These are phyloP conservation scores for Xanthoconium separans DNA, from an alignment of 1,284 basidiomycete species.

Conservation along the genomic window DNA sequence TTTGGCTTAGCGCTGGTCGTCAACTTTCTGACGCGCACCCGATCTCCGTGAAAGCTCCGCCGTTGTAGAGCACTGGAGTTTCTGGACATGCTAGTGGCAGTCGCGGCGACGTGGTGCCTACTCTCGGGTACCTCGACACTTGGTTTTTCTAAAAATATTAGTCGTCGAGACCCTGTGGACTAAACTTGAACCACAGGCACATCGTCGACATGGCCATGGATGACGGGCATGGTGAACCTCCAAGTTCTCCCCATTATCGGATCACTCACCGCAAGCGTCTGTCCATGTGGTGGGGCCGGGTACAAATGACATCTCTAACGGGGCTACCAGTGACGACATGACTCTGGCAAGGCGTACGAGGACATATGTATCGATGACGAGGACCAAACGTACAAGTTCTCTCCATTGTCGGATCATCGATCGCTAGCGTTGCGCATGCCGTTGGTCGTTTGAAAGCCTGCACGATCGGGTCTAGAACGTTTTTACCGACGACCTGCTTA, in stretches of 20 bases:
- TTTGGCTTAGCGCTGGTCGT: background rate
- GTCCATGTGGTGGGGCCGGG: too few relatives aligned
- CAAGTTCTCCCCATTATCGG: background rate
- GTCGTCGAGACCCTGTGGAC: background rate
- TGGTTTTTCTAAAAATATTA: background rate
- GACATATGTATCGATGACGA: background rate
- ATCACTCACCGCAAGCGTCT: too few relatives aligned
- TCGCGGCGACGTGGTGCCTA: background rate
- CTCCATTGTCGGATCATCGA: background rate
- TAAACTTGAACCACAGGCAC: background rate
- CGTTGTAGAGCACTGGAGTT: background rate
- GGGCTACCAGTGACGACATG: too few relatives aligned
- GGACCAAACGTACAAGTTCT: background rate
- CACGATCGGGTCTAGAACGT: too few relatives aligned
- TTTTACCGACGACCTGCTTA: too few relatives aligned
- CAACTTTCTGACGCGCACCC: too few relatives aligned
- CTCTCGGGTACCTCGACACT: too few relatives aligned
- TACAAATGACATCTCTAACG: too few relatives aligned
- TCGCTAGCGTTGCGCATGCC: background rate
- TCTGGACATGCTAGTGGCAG: background rate
- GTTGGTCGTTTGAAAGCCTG: too few relatives aligned
- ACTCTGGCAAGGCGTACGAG: background rate
- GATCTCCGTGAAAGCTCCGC: background rate
- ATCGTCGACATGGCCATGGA: background rate
- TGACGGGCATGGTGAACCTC: background rate